Percentiles rank a stretch among this genome's conserved stretches.
Evolutionary conservation across 225 moss, liverwort and hornwort species (phyloP).

Genomic region (Bryoerythrophyllum caledonicum): DNA sequence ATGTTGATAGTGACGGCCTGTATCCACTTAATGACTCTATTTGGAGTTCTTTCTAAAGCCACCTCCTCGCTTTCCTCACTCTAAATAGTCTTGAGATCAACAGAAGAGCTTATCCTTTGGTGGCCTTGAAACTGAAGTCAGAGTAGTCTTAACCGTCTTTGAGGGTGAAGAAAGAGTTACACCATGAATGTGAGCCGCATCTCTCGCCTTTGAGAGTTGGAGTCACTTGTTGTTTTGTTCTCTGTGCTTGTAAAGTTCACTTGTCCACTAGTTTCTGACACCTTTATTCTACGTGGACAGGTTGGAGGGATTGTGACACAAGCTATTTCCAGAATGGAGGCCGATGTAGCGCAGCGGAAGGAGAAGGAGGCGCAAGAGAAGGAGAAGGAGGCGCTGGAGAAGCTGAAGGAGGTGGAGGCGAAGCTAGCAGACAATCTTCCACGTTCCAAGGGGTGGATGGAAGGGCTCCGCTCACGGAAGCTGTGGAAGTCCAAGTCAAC

Average conservation of each 20-base stretch:
- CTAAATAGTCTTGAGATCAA: too few species aligned
- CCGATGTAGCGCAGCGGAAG: slow-evolving; percentile 44
- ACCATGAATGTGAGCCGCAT: too few species aligned
- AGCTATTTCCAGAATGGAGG: slow-evolving; percentile 59
- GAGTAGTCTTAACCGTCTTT: too few species aligned
- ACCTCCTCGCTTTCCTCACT: too few species aligned
- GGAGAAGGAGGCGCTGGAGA: slow-evolving; percentile 37
- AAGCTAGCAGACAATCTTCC: slow-evolving; percentile 17
- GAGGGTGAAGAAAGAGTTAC: too few species aligned
- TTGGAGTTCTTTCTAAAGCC: not conserved
- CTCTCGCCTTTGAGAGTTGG: not conserved
- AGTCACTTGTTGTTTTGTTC: not conserved
- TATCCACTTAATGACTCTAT: not conserved
- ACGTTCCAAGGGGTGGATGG: slow-evolving; percentile 48
- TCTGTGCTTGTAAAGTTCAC: not conserved
- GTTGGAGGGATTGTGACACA: slow-evolving; percentile 49
- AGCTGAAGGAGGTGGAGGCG: slow-evolving; percentile 38
- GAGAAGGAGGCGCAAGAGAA: slow-evolving; percentile 36
- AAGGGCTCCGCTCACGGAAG: slow-evolving; percentile 50
- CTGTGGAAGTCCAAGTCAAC: slow-evolving; percentile 76
- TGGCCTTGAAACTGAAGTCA: too few species aligned
- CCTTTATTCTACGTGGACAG: slow-evolving; percentile 16
- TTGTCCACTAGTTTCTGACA: slow-evolving; percentile 13
- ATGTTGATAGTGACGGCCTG: not conserved
- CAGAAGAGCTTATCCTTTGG: too few species aligned